phyloP scores from a whole-genome alignment of 2,329 filamentous ascomycete genomes.

The Didymella arachidicola region DNA sequence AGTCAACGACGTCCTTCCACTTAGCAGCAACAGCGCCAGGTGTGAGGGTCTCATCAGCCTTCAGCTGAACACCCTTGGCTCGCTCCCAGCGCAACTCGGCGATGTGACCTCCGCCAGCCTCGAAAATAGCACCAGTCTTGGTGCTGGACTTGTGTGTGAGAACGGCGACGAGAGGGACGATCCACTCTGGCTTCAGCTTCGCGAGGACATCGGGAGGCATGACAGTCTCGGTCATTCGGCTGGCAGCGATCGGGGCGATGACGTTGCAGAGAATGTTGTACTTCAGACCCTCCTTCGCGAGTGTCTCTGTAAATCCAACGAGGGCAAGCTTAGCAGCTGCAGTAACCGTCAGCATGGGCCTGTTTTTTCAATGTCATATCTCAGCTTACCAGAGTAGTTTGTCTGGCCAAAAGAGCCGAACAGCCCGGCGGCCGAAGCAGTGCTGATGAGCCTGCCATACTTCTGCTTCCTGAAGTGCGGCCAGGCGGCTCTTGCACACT shows the following conservation, averaged over 20 bases:
- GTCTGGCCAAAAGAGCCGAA: constrained; percentile 96
- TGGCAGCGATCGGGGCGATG: constrained; percentile 93
- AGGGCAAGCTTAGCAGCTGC: constrained; percentile 88
- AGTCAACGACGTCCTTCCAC: constrained; percentile 89
- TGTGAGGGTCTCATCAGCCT: constrained; percentile 86
- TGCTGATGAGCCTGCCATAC: constrained; percentile 96
- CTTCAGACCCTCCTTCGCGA: constrained; percentile 96
- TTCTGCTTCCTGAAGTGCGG: constrained; percentile 98
- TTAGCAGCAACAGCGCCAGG: constrained; percentile 86
- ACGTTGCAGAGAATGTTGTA: constrained; percentile 98
- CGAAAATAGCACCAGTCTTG: constrained; percentile 90
- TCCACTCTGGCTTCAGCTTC: constrained; percentile 89
- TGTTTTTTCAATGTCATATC: neutral
- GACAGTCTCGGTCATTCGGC: constrained; percentile 92
- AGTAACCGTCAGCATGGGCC: constrained; percentile 29
- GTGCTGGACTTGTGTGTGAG: constrained; percentile 87
- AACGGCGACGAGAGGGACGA: constrained; percentile 89
- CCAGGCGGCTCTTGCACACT: constrained; percentile 94
- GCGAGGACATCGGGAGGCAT: constrained; percentile 94
- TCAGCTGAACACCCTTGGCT: constrained; percentile 84
- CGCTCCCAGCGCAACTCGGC: constrained; percentile 97
- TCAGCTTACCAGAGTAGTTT: constrained; percentile 79
- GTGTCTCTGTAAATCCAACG: constrained; percentile 96
- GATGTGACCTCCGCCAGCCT: constrained; percentile 89
- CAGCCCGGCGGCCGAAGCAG: constrained; percentile 91